Evolutionary conservation across 441 rosid species (phyloP).

Genomic region (Pelargonium fulgidum): DNA sequence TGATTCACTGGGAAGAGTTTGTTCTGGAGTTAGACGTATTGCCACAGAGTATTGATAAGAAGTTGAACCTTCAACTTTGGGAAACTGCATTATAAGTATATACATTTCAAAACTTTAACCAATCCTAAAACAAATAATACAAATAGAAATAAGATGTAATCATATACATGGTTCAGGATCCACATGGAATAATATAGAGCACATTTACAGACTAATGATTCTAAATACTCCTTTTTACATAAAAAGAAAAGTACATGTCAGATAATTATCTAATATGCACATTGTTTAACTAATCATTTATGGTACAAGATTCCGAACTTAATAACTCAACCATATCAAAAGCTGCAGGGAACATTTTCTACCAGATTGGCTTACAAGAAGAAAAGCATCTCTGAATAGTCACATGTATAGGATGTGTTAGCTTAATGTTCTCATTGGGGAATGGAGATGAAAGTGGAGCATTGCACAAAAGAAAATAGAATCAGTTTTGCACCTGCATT

Average conservation of each 20-base stretch:
- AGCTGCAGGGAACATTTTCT: not conserved
- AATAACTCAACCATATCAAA: not conserved
- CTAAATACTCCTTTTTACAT: not conserved
- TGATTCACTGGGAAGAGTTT: slow-evolving; percentile 41
- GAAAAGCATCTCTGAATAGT: not conserved
- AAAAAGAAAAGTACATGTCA: not conserved
- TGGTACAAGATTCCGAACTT: not conserved
- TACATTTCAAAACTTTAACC: not conserved
- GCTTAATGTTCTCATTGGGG: too few species aligned
- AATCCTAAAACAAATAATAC: not conserved
- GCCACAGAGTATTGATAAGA: slow-evolving; percentile 64
- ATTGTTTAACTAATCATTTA: not conserved
- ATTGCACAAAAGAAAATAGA: not conserved
- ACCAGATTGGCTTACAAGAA: not conserved
- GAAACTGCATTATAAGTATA: slow-evolving; percentile 41
- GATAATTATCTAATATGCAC: not conserved
- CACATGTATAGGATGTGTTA: too few species aligned
- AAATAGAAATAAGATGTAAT: not conserved
- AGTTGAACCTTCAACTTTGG: slow-evolving; percentile 48
- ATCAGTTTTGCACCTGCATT: not conserved
- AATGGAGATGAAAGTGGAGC: not conserved
- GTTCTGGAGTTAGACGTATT: slow-evolving; percentile 50
- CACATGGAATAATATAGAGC: not conserved
- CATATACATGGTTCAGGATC: not conserved
- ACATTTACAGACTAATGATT: not conserved